Evolutionary conservation across 805 yeast genomes (phyloP), one percentile per base, ranked within the genome.

Genomic region (Kodamaea kaohsiungensis): DNA sequence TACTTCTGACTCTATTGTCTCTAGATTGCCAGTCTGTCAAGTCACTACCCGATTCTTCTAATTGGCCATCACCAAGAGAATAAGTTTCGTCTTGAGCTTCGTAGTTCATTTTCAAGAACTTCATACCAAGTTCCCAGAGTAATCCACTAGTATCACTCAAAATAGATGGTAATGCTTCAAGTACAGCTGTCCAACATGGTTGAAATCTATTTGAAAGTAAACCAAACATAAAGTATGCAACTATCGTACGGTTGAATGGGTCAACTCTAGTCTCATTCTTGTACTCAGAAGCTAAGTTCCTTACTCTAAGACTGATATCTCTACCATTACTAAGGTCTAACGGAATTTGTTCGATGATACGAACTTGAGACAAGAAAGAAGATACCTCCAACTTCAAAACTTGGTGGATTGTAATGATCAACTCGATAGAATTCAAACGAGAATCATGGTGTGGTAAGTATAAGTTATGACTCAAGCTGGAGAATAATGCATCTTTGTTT

Each of bases 161-260:
- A 8, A 87, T 67, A 2, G 68, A 63, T 1, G 85, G 82, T 3
- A 89, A 63, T 3, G 81, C 78, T 56, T 87, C 93, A 52, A 78
- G 71, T 1, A 88, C 88, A 4, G 88, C 91, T 16, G 82, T 80
- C 96, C 97, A 91, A 12, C 88, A 79, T 0, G 98, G 98, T 53
- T 90, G 88, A 61, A 93, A 91, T 54, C 83, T 81, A 35, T 85
- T 85, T 3, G 90, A 77, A 43, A 92, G 70, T 56, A 88, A 77
- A 35, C 98, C 98, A 52, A 75, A 65, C 18, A 68, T 50, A 50
- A 61, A 75, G 27, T 64, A 60, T 59, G 88, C 79, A 39, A 70
- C 54, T 8, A 65, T 47, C 5, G 49, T 49, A 15, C 62, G 56
- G 15, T 65, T 68, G 5, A 63, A 42, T 0, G 50, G 49, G 4